A percentile compares a stretch with the other conserved stretches of the same genome.
phyloP scores from a whole-genome alignment of 2,329 filamentous ascomycete genomes.

The Ascochyta fabae region DNA sequence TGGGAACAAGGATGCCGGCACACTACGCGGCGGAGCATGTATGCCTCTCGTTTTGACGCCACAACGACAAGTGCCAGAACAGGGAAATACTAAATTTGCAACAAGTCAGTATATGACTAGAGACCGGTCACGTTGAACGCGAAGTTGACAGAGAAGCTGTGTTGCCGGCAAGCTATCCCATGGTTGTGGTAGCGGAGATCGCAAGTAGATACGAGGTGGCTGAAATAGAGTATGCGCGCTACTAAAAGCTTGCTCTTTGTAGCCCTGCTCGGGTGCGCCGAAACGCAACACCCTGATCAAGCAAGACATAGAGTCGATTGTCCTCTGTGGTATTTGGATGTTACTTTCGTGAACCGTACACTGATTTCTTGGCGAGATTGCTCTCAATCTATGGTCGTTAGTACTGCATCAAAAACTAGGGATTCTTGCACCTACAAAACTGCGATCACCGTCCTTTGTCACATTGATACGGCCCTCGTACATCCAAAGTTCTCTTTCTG shows the following conservation, averaged over 20 bases:
- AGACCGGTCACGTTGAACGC: too few species aligned
- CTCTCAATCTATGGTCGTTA: background rate
- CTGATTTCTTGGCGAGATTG: conserved; percentile 1
- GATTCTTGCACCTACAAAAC: conserved; percentile 18
- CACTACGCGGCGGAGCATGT: too few species aligned
- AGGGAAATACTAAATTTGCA: too few species aligned
- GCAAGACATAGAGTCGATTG: background rate
- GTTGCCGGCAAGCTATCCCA: too few species aligned
- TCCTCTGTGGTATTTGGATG: background rate
- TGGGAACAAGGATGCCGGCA: too few species aligned
- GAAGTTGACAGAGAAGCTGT: too few species aligned
- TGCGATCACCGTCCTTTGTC: conserved; percentile 13
- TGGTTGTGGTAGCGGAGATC: too few species aligned
- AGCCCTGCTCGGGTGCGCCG: background rate
- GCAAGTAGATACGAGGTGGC: background rate
- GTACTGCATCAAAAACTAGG: background rate
- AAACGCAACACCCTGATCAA: background rate
- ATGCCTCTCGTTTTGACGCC: too few species aligned
- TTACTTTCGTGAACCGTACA: conserved; percentile 2
- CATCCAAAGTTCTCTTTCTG: conserved; percentile 9
- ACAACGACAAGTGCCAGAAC: too few species aligned
- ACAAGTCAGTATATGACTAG: too few species aligned
- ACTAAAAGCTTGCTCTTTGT: background rate
- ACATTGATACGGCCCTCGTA: conserved; percentile 21
- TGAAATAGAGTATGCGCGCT: background rate